Evolutionary conservation across 2,329 filamentous ascomycete genomes (phyloP), one percentile per base, ranked within the genome.

Genomic region (Samsoniella hepiali): DNA sequence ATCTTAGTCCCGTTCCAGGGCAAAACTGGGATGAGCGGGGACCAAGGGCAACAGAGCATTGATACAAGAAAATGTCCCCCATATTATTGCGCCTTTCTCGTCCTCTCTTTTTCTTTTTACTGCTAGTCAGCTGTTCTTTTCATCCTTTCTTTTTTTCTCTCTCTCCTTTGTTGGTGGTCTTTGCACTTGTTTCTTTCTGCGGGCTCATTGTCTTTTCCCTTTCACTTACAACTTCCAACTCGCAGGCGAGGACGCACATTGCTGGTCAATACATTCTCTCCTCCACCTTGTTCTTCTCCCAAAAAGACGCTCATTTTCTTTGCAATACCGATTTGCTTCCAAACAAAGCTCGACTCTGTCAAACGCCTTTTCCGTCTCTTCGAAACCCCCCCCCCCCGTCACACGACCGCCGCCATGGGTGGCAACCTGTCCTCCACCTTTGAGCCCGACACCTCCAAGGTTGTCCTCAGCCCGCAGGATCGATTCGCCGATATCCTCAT

Each of bases 351-450:
- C 40, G 17, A 49, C 56, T n/a, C 11, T 27, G 32, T 9, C 34
- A 4, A n/a, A 22, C 17, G 9, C 17, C 15, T n/a, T 3, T 32
- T 10, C 31, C 56, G 17, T 27, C 1, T 36, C 31, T 32, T 0
- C 9, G 9, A 29, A 34, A 8, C n/a, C 3, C 1, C 17, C 50
- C 1, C 17, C 50, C 17, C 38, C 22, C 22, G 22, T 22, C 22
- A 29, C 9, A 45, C 49, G 8, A 66, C 62, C 58, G 45, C 13
- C 65, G 72, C 59, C 36, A 79, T 79, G 77, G 77, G 77, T 65
- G 69, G 68, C 65, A 78, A 78, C 61, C 76, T 79, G 34, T 79
- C 77, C n/a, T 73, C 72, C 34, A 70, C 69, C 22, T 70, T 75
- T 50, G 70, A 72, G 60, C 72, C 74, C 44, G 77, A 79, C 70